phyloP scores from a whole-genome alignment of 805 yeast genomes.

The Barnettozyma pratensis region DNA sequence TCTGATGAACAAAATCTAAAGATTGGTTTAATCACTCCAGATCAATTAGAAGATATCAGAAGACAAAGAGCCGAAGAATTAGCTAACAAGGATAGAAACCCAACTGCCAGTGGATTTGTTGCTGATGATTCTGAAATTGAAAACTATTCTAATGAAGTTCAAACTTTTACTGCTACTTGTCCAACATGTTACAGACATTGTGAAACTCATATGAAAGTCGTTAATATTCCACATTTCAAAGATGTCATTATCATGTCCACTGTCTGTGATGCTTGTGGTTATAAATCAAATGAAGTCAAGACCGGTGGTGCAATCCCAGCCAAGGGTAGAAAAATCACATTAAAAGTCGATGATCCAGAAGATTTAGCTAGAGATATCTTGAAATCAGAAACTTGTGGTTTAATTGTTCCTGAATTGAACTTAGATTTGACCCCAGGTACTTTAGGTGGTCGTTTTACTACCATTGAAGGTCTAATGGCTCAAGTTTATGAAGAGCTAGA shows the following conservation, averaged over 20 bases:
- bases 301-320: slow-evolving; percentile 96
- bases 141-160: slow-evolving; percentile 85
- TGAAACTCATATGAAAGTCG: slow-evolving; percentile 94
- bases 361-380: slow-evolving; percentile 92
- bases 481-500: slow-evolving; percentile 91
- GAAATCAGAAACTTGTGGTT: slow-evolving; percentile 89
- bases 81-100: slow-evolving; percentile 26
- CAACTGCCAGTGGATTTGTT: slow-evolving; percentile 51
- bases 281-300: slow-evolving; percentile 94
- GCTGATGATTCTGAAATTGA: slow-evolving; percentile 77
- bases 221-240: slow-evolving; percentile 95
- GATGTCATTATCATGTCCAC: slow-evolving; percentile 97
- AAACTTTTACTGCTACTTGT: slow-evolving; percentile 87
- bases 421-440: slow-evolving; percentile 95
- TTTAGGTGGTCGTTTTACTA: slow-evolving; percentile 95
- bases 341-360: slow-evolving; percentile 75
- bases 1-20: slow-evolving; percentile 83
- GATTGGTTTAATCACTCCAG: slow-evolving; percentile 69
- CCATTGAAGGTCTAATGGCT: slow-evolving; percentile 85
- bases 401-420: slow-evolving; percentile 79
- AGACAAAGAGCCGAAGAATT: slow-evolving; percentile 20
- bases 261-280: slow-evolving; percentile 87
- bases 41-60: slow-evolving; percentile 42
- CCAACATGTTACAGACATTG: slow-evolving; percentile 81
- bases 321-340: slow-evolving; percentile 68